Evolutionary conservation across 2,329 filamentous ascomycete genomes (phyloP), one percentile per base, ranked within the genome.

Genomic region (Cordyceps javanica): DNA sequence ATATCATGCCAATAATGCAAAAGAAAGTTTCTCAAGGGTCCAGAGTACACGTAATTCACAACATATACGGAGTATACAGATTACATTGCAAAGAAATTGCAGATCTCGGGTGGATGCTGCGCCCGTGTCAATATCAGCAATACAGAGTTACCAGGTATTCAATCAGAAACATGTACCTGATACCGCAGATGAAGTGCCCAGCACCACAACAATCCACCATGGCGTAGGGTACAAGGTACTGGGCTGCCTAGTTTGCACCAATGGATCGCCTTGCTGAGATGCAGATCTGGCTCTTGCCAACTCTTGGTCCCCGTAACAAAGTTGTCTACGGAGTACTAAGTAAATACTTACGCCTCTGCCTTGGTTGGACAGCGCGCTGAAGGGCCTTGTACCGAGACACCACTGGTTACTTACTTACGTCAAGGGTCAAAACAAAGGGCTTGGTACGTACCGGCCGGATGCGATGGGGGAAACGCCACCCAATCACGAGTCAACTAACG

Each of bases 241-340:
- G 8, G 28, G 13, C 32, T n/a, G 10, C 19, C 26, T 36, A 26
- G 38, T 39, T 55, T 39, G 23, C 32, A 39, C 30, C 28, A 21
- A 30, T 36, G 42, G 52, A 55, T 48, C 41, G 51, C 26, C 39
- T 28, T 25, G 34, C 11, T 25, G n/a, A 45, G 41, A 55, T 55
- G 52, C 41, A 46, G 52, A 55, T 55, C 52, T 55, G 23, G 41
- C 38, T n/a, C 23, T 21, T 34, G 25, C 38, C 11, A n/a, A n/a
- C n/a, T n/a, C n/a, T n/a, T n/a, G n/a, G 50, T 30, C 30, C 6
- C 11, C 30, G 30, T 32, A 32, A 6, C 30, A 32, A 11, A 6
- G 11, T 11, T 32, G 14, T 38, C 26, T 28, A 42, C 38, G 5
- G 5, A 11, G 48, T 38, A 16, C 50, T 30, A 26, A 36, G 51